These are phyloP conservation scores for Ulvella scutata DNA, from an alignment of 139 green algal genomes.

Conservation along the genomic window DNA sequence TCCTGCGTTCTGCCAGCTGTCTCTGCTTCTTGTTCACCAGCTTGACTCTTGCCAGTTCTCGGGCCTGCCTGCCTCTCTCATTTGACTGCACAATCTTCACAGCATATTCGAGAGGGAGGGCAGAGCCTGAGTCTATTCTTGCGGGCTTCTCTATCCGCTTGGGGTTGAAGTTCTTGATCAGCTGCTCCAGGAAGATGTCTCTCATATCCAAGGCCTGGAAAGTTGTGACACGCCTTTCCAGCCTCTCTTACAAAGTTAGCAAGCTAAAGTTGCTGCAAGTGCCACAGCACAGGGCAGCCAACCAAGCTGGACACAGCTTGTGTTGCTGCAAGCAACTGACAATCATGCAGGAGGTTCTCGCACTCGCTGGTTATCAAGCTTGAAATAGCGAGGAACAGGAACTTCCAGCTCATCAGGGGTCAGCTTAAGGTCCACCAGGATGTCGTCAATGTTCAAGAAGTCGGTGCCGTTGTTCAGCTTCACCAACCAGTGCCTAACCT, in stretches of 20 bases:
- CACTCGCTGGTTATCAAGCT: conserved; percentile 6
- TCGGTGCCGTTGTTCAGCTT: conserved; percentile 58
- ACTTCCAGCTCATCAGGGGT: conserved; percentile 65
- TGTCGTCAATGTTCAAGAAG: conserved; percentile 60
- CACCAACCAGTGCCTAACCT: conserved; percentile 38
- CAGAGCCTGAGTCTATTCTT: conserved; percentile 16
- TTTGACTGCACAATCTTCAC: conserved; percentile 46
- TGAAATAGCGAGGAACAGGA: conserved; percentile 63
- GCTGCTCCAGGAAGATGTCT: conserved; percentile 54
- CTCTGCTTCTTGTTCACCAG: conserved; percentile 37
- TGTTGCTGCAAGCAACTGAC: no score
- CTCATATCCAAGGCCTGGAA: conserved; percentile 55
- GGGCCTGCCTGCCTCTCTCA: conserved; percentile 51
- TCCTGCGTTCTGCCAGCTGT: conserved; percentile 33
- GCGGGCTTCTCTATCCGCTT: conserved; percentile 6
- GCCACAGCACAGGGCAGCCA: no score
- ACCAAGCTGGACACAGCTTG: no score
- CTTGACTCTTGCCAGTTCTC: conserved; percentile 28
- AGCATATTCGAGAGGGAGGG: conserved; percentile 40
- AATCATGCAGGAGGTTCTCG: no score
- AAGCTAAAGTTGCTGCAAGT: no score
- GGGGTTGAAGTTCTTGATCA: conserved; percentile 62
- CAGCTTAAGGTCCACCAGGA: conserved; percentile 73
- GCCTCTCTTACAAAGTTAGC: no score
- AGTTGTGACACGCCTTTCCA: not conserved